phyloP scores from a whole-genome alignment of 495 filamentous ascomycete genomes.

The Podospora pseudocomata region DNA sequence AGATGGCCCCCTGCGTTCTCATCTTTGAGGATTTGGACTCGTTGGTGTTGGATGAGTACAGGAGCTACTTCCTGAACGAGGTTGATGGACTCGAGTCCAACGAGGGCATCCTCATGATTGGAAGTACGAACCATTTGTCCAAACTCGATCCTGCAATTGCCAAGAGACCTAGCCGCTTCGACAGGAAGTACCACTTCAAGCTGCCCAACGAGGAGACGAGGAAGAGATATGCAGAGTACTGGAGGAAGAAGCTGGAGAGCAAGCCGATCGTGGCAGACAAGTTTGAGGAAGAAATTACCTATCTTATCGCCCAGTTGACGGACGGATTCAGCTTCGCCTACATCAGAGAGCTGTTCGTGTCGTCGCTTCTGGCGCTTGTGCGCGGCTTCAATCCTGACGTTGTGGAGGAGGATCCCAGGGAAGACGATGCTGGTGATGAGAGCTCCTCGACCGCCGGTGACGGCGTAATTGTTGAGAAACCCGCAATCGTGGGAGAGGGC shows the following conservation, averaged over 20 bases:
- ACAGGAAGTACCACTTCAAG: slow-evolving; percentile 55
- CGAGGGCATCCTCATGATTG: slow-evolving; percentile 57
- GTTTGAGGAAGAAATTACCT: slow-evolving; percentile 41
- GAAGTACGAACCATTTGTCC: slow-evolving; percentile 52
- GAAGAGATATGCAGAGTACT: slow-evolving; percentile 46
- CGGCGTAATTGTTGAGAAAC: neutral
- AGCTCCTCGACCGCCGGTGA: neutral
- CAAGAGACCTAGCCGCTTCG: slow-evolving; percentile 56
- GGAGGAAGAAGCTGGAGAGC: slow-evolving; percentile 43
- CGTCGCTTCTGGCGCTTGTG: slow-evolving; percentile 30
- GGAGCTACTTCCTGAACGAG: slow-evolving; percentile 53
- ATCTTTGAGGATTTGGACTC: slow-evolving; percentile 64
- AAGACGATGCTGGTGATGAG: neutral
- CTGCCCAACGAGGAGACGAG: slow-evolving; percentile 45
- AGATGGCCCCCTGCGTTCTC: slow-evolving; percentile 41
- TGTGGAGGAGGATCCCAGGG: neutral
- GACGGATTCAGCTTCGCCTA: slow-evolving; percentile 56
- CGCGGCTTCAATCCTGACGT: neutral
- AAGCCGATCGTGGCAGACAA: slow-evolving; percentile 28
- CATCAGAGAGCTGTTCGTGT: slow-evolving; percentile 54
- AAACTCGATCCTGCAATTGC: slow-evolving; percentile 51
- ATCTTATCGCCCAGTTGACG: slow-evolving; percentile 48
- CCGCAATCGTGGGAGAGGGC: neutral
- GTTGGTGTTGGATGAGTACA: slow-evolving; percentile 44
- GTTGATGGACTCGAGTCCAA: slow-evolving; percentile 50